Base-by-base conservation (phyloP, 2,329 filamentous ascomycete genomes). In the Cercospora citrullina region DNA sequence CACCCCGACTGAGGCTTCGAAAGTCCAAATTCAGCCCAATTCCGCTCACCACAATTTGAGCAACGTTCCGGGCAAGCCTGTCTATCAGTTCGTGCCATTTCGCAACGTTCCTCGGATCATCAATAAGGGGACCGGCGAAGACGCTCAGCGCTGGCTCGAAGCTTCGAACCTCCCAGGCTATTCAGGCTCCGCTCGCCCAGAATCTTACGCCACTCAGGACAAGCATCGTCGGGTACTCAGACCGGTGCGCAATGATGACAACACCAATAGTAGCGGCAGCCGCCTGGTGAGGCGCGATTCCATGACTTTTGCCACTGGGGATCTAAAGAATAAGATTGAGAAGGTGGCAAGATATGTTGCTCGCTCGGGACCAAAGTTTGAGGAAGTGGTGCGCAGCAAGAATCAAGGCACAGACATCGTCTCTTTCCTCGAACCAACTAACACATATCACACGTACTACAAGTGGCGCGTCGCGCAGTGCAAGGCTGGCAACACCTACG, bases 281-380 rank as follows among this genome's bases (percentile, higher is more conserved):
- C 5, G 23, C 48, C 48, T 12, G 1, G 10, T 28, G 23, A 55
- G 23, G 26, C 21, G 48, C 3, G 48, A 14, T n/a, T 2, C 48
- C 23, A 16, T 28, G 23, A 28, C 23, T 10, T 28, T 30, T 26
- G 95, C 89, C 0, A 87, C 89, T 78, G 91, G 94, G 77, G 93
- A 97, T 76, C 90, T 93, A 84, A 84, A 84, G 21, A 87, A 94
- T 72, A 87, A 94, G 73, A 89, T 99, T 76, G 94, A 97, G 80
- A 98, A 96, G 83, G 97, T 94, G 10, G 94, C 95, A 63, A 93
- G 93, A 58, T 98, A 96, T 78, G 92, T 97, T 67, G 89, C 90
- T 67, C 86, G 88, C 74, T 87, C 87, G 75, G 87, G 87, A 33
- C 76, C 81, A 12, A 78, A 88, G 6, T 93, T 95, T 76, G 91